Conservation (phyloP, 495 filamentous ascomycete genomes). For the Tuber umbilicatum region DNA sequence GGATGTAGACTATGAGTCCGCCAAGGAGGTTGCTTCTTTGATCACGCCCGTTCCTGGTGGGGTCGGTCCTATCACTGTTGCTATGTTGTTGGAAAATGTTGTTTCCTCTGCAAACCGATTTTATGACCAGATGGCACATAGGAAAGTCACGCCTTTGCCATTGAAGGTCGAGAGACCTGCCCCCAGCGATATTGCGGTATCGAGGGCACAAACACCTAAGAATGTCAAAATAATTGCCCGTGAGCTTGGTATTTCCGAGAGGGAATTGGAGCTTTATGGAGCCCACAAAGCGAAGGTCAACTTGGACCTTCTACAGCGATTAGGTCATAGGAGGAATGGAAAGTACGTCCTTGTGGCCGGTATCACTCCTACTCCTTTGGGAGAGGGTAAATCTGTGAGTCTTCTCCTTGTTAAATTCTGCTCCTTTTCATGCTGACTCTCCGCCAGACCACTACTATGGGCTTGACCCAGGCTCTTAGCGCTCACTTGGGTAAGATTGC, state of each 20-base stretch:
- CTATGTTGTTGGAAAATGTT: constrained; percentile 93
- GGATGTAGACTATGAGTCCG: constrained; percentile 88
- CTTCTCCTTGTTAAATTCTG: background rate
- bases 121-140: constrained; percentile 71
- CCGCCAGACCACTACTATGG: constrained; percentile 79
- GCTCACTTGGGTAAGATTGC: constrained; percentile 78
- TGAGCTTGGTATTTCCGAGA: constrained; percentile 75
- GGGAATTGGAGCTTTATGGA: constrained; percentile 91
- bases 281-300: constrained; percentile 93
- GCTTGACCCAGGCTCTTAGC: constrained; percentile 86
- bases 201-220: constrained; percentile 81
- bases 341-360: constrained; percentile 87
- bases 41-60: constrained; percentile 97
- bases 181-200: constrained; percentile 90
- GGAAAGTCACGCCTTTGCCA: constrained; percentile 69
- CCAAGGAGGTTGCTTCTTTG: constrained; percentile 77
- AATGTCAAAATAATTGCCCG: constrained; percentile 73
- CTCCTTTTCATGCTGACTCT: background rate
- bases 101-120: constrained; percentile 71
- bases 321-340: constrained; percentile 79
- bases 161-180: constrained; percentile 68
- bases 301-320: constrained; percentile 68
- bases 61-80: constrained; percentile 97
- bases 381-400: constrained; percentile 77
- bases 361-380: constrained; percentile 95